Evolutionary conservation across 257 asterid genomes (phyloP).

Genomic region (Fraxinus quadrangulata): DNA sequence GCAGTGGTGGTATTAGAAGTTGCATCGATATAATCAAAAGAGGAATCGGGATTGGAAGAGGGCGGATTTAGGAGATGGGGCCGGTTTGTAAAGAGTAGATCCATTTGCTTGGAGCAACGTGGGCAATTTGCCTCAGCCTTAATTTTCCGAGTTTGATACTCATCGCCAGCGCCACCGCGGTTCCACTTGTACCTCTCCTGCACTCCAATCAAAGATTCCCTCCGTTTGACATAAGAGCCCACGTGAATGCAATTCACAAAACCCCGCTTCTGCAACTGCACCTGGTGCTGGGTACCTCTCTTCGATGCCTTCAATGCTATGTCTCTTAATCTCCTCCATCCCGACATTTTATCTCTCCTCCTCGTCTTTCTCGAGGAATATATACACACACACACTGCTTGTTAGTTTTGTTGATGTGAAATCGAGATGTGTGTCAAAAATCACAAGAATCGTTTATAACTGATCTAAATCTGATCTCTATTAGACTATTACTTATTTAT

Average conservation of each 20-base stretch:
- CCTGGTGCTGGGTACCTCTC: slow-evolving; percentile 30
- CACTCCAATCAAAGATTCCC: slow-evolving; percentile 58
- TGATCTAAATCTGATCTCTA: neutral
- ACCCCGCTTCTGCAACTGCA: slow-evolving; percentile 32
- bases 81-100: slow-evolving; percentile 71
- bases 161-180: slow-evolving; percentile 41
- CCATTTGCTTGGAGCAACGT: slow-evolving; percentile 91
- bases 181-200: slow-evolving; percentile 84
- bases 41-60: slow-evolving; percentile 27
- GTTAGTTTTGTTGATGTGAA: neutral
- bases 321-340: slow-evolving; percentile 58
- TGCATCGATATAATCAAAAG: slow-evolving; percentile 17
- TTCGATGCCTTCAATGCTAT: slow-evolving; percentile 33
- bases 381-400: neutral
- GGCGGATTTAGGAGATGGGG: slow-evolving; percentile 65
- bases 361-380: neutral
- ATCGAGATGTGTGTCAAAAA: slow-evolving; percentile 14
- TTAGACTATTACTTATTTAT: neutral
- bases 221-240: slow-evolving; percentile 50
- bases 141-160: slow-evolving; percentile 52
- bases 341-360: slow-evolving; percentile 36
- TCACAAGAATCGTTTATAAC: neutral
- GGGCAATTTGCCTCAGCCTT: slow-evolving; percentile 96
- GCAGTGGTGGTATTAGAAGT: slow-evolving; percentile 5
- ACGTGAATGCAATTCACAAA: slow-evolving; percentile 52